These are phyloP conservation scores for Sarocladium brachiariae DNA, from an alignment of 2,329 filamentous ascomycete genomes.

Conservation along the genomic window DNA sequence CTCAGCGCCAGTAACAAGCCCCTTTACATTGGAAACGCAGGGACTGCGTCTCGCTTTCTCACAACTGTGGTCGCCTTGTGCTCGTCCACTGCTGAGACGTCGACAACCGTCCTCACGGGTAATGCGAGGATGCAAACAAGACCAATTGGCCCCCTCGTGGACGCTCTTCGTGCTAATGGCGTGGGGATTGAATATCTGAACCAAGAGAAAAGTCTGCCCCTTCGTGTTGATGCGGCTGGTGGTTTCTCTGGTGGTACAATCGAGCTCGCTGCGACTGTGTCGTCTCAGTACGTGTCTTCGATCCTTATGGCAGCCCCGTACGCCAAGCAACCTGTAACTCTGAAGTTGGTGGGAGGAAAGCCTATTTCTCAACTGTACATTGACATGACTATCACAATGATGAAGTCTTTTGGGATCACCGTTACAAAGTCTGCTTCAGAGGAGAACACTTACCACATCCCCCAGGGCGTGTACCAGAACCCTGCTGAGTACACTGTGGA, in stretches of 20 bases:
- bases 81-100: slow-evolving; percentile 50
- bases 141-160: slow-evolving; percentile 87
- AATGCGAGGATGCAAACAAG: slow-evolving; percentile 95
- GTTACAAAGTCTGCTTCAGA: slow-evolving; percentile 73
- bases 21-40: slow-evolving; percentile 92
- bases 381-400: slow-evolving; percentile 98
- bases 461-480: slow-evolving; percentile 74
- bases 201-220: slow-evolving; percentile 72
- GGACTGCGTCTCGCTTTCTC: slow-evolving; percentile 90
- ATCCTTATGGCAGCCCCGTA: slow-evolving; percentile 96
- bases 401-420: slow-evolving; percentile 80
- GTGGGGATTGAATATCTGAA: slow-evolving; percentile 83
- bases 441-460: slow-evolving; percentile 89
- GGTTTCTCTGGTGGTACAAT: slow-evolving; percentile 84
- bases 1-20: slow-evolving; percentile 68
- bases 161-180: slow-evolving; percentile 80
- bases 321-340: slow-evolving; percentile 85
- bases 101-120: slow-evolving; percentile 75
- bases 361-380: slow-evolving; percentile 97
- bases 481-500: slow-evolving; percentile 84
- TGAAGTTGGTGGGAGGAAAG: slow-evolving; percentile 89
- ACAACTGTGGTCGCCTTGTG: slow-evolving; percentile 88
- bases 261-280: slow-evolving; percentile 88
- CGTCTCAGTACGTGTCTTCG: slow-evolving; percentile 98
- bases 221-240: slow-evolving; percentile 73